Evolutionary conservation across 441 rosid species (phyloP).

Genomic region (Sinapis alba): DNA sequence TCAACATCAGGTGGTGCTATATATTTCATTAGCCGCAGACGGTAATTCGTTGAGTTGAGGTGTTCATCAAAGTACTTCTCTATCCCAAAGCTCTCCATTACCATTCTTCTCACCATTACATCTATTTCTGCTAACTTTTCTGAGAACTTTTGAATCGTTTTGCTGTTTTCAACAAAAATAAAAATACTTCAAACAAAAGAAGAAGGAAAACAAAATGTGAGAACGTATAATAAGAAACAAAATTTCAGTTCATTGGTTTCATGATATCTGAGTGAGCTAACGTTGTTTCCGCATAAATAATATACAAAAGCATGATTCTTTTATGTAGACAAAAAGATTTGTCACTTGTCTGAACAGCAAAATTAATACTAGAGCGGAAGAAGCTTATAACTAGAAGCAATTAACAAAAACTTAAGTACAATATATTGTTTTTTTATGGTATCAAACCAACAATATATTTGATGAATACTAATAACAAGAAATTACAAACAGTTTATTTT

Average conservation of each 20-base stretch:
- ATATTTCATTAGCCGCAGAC: conserved; percentile 61
- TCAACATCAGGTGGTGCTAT: conserved; percentile 47
- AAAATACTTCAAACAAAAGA: too few relatives aligned
- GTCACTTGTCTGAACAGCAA: too few relatives aligned
- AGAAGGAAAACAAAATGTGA: not conserved
- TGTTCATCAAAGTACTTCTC: conserved; percentile 71
- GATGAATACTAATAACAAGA: not conserved
- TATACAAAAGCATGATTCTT: not conserved
- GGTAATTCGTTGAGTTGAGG: conserved; percentile 52
- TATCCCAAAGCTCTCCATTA: conserved; percentile 59
- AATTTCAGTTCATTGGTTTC: not conserved
- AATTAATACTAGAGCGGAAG: too few relatives aligned
- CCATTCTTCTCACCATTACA: conserved; percentile 54
- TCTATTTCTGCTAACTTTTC: conserved; percentile 50
- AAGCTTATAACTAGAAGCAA: too few relatives aligned
- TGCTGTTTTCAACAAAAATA: conserved; percentile 41
- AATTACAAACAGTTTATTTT: not conserved
- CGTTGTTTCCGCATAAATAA: not conserved
- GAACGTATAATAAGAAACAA: not conserved
- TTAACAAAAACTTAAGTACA: too few relatives aligned
- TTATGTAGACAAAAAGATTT: too few relatives aligned
- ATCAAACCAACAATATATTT: too few relatives aligned
- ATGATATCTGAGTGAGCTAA: not conserved
- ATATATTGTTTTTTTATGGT: too few relatives aligned
- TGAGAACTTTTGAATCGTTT: conserved; percentile 45